Percentiles rank a stretch among this genome's conserved stretches.
Conservation (phyloP, 257 asterid species). For the Plantago ovata region DNA sequence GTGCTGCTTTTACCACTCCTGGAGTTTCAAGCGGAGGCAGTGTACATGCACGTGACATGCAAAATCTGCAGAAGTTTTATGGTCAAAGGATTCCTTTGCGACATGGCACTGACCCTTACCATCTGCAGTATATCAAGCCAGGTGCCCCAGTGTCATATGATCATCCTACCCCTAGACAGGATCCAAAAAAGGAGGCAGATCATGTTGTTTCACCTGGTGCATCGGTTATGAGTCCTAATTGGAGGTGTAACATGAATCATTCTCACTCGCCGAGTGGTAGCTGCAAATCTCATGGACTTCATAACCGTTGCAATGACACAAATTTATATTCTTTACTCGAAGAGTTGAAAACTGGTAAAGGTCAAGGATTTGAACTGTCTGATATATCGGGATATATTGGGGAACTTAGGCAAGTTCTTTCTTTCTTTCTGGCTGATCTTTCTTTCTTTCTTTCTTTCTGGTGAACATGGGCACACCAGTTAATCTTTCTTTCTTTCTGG, state of each 20-base stretch:
- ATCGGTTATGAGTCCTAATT: conserved; percentile 22
- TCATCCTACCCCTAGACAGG: conserved; percentile 27
- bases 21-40: conserved; percentile 30
- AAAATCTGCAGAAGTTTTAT: conserved; percentile 25
- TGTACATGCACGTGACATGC: conserved; percentile 25
- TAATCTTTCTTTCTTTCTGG: background rate
- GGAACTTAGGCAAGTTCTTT: conserved; percentile 45
- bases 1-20: conserved; percentile 22
- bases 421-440: too few relatives aligned
- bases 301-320: conserved; percentile 24
- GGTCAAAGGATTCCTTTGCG: conserved; percentile 32
- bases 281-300: conserved; percentile 19
- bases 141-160: conserved; percentile 22
- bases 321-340: conserved; percentile 44
- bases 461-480: background rate
- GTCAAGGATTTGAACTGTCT: conserved; percentile 43
- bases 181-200: conserved; percentile 19
- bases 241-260: conserved; percentile 20
- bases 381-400: conserved; percentile 53
- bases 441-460: conserved; percentile 8
- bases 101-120: conserved; percentile 15
- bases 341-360: conserved; percentile 58
- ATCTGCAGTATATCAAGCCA: conserved; percentile 29
- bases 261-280: conserved; percentile 24
- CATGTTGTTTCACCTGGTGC: conserved; percentile 19